Evolutionary conservation across 1,139 yeast genomes (phyloP), one percentile per base, ranked within the genome.

Genomic region (Kodamaea ohmeri): DNA sequence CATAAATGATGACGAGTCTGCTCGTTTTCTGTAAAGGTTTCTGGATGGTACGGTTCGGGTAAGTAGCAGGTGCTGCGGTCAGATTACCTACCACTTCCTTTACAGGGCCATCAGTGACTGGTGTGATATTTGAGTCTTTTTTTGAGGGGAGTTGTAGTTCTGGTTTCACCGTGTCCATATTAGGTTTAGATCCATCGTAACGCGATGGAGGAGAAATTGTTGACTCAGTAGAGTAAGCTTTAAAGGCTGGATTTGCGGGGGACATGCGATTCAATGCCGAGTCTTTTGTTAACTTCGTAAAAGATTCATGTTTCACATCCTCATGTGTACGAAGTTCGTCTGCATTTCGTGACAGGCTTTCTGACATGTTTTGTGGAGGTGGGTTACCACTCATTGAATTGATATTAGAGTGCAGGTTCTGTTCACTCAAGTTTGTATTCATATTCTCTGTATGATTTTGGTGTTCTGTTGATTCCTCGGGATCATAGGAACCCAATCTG

Each of bases 1-100:
- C 71, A 36, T 61, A 60, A 14, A 64, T 34, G 8, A 67, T 41
- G 6, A 65, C 61, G n/a, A 66, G 46, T 25, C 69, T 49, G 27
- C 50, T 50, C 17, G 45, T 47, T 36, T 46, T 52, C 16, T 22
- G 20, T 14, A 25, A 18, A 4, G 32, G 28, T 6, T 15, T 27
- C 24, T 17, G 29, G 11, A 19, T 13, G 25, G 16, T 14, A 9
- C 5, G 21, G 31, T 16, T 17, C 3, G 7, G 6, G 4, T 6
- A 4, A 6, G 28, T 8, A 8, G 16, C 25, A n/a, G 13, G 25
- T 11, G 6, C 12, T 11, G 12, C n/a, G n/a, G 6, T 24, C 12
- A 13, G n/a, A 6, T 24, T 24, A 9, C 6, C 12, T 6, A 13
- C 4, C 12, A 13, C n/a, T 5, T 24, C 25, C 25, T 11, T 24